Percentiles rank a stretch among this genome's conserved stretches.
Conservation (phyloP, 805 yeast genomes). For the Danielia oregonensis region DNA sequence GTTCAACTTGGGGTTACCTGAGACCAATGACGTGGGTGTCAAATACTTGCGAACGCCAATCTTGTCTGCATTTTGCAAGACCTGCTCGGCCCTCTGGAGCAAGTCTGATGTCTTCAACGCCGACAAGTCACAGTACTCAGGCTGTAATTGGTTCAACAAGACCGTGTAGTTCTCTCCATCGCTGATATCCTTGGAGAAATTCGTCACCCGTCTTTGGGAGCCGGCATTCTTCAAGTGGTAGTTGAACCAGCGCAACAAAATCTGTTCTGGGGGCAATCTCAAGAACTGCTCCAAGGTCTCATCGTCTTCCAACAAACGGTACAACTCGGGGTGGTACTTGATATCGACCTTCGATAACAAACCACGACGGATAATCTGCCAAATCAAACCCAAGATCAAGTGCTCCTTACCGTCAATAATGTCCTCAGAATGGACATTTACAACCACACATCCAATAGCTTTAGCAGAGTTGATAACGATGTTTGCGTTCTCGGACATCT, state of each 20-base stretch:
- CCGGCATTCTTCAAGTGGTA: constrained; percentile 92
- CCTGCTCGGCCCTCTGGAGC: constrained; percentile 79
- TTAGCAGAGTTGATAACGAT: constrained; percentile 97
- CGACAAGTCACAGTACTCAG: constrained; percentile 72
- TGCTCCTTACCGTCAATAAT: constrained; percentile 93
- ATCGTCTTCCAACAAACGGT: constrained; percentile 90
- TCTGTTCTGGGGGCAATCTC: constrained; percentile 96
- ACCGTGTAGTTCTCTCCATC: constrained; percentile 97
- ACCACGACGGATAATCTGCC: constrained; percentile 98
- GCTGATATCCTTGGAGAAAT: constrained; percentile 81
- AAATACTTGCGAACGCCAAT: constrained; percentile 90
- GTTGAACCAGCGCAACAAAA: constrained; percentile 94
- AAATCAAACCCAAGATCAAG: constrained; percentile 82
- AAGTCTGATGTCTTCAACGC: constrained; percentile 80
- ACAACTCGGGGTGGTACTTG: constrained; percentile 92
- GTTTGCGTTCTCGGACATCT: constrained; percentile 95
- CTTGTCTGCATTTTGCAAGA: constrained; percentile 82
- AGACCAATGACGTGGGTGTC: constrained; percentile 88
- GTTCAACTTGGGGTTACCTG: constrained; percentile 95
- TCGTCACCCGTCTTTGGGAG: constrained; percentile 79
- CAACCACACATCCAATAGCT: constrained; percentile 98
- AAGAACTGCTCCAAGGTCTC: constrained; percentile 96
- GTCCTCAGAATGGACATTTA: constrained; percentile 94
- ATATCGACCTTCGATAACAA: constrained; percentile 92
- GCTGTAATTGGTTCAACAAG: constrained; percentile 81